Evolutionary conservation across 768 basidiomycete species (phyloP).

Genomic region (Symmetrospora coprosmae): DNA sequence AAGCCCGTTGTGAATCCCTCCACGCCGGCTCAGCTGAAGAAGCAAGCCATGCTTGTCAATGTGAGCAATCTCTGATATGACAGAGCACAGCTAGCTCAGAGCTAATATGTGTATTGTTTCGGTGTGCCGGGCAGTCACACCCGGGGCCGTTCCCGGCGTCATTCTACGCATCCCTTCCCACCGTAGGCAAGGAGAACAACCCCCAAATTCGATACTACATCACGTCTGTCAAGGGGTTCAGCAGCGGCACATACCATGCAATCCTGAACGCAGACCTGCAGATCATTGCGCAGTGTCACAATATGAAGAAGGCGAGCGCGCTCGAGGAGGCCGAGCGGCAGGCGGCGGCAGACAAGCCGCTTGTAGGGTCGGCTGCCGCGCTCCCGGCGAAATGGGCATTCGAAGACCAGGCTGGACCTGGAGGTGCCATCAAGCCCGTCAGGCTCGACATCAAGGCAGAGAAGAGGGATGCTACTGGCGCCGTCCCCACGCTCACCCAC

Average conservation of each 20-base stretch:
- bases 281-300: neutral
- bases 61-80: too few species aligned
- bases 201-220: neutral
- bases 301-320: neutral
- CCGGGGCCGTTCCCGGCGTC: slow-evolving; percentile 6
- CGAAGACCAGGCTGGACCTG: neutral
- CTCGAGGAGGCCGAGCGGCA: neutral
- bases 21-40: neutral
- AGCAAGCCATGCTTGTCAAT: too few species aligned
- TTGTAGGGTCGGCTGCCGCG: neutral
- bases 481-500: neutral
- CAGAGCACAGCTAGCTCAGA: too few species aligned
- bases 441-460: slow-evolving; percentile 6
- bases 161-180: slow-evolving; percentile 8
- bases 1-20: too few species aligned
- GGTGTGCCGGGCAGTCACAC: neutral
- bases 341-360: neutral
- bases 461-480: neutral
- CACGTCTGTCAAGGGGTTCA: neutral
- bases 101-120: too few species aligned
- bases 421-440: neutral
- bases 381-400: neutral
- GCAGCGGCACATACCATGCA: slow-evolving; percentile 4
- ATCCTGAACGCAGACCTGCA: neutral
- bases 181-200: neutral